Evolutionary conservation across 2,329 filamentous ascomycete genomes (phyloP), one percentile per base, ranked within the genome.

Genomic region (Didymella lethalis): DNA sequence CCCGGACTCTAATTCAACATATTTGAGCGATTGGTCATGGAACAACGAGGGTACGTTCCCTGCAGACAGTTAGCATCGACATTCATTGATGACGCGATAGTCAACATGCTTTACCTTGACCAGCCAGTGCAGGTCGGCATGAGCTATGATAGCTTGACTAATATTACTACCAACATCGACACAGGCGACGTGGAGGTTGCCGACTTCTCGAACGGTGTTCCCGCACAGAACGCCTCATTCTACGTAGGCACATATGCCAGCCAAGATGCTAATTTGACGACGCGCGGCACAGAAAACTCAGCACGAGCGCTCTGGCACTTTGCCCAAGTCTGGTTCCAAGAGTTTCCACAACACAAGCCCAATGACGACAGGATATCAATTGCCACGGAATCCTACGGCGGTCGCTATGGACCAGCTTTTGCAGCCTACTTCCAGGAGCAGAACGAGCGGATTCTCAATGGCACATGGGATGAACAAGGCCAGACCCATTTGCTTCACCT

Each of bases 101-200:
- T 71, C 25, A 71, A 73, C 50, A 73, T 73, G 74, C 81, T 91
- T n/a, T 90, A 88, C 74, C 84, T 91, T 64, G 88, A 91, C 67
- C 86, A 90, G 73, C 89, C 85, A 7, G 82, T 81, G 18, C 82
- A 86, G 57, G 82, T 85, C 4, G 85, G 86, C 3, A 86, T 87
- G 69, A 85, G 82, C 29, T 67, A 64, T 46, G 59, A 70, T 31
- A 44, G 60, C 26, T 48, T 65, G 23, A 64, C 59, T 34, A 63
- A 80, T 46, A 69, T 78, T 31, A 80, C 77, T 3, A 67, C 63
- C 18, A 72, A 78, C 28, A 23, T 51, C 7, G 59, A 65, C 20
- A 62, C 58, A 18, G 45, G 57, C 12, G 45, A 53, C 6, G 36
- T 51, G 52, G 82, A 2, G 1, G 62, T 63, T 44, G 48, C 46